phyloP scores from a whole-genome alignment of 2,329 filamentous ascomycete species.

The Trichoderma cornu-damae region DNA sequence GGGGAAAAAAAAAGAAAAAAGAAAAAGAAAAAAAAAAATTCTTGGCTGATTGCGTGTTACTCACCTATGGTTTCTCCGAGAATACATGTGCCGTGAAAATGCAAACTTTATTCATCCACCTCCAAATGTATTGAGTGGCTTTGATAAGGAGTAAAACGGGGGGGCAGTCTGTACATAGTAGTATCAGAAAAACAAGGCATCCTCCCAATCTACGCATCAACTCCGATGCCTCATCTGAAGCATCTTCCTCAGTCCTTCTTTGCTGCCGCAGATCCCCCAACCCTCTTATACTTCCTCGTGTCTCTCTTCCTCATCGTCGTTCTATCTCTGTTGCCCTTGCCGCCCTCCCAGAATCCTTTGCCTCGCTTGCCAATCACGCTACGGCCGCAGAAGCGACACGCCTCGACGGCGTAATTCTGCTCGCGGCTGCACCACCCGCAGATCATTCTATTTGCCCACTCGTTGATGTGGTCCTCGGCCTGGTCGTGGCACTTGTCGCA shows the following conservation, averaged over 20 bases:
- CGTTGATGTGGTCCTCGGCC: conserved; percentile 64
- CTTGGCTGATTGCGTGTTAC: too few species aligned
- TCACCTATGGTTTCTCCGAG: too few species aligned
- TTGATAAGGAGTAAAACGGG: too few species aligned
- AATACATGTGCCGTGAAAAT: neutral
- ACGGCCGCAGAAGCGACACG: conserved; percentile 68
- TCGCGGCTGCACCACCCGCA: conserved; percentile 76
- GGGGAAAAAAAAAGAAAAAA: too few species aligned
- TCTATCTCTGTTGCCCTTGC: conserved; percentile 72
- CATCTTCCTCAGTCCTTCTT: conserved; percentile 16
- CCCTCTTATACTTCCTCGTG: conserved; percentile 64
- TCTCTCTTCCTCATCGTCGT: conserved; percentile 70
- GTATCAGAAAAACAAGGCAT: neutral
- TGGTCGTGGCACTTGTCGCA: conserved; percentile 72
- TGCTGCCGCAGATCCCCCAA: conserved; percentile 37
- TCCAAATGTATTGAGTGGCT: neutral
- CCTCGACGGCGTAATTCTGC: conserved; percentile 71
- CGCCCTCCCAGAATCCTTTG: conserved; percentile 79
- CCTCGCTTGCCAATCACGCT: conserved; percentile 62
- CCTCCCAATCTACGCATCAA: neutral
- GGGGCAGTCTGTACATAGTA: too few species aligned
- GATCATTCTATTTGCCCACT: conserved; percentile 81
- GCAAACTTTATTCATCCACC: too few species aligned
- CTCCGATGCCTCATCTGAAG: neutral
- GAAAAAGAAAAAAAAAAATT: too few species aligned